Evolutionary conservation across 257 asterid genomes (phyloP), one percentile per base, ranked within the genome.

Genomic region (Mentha longifolia): DNA sequence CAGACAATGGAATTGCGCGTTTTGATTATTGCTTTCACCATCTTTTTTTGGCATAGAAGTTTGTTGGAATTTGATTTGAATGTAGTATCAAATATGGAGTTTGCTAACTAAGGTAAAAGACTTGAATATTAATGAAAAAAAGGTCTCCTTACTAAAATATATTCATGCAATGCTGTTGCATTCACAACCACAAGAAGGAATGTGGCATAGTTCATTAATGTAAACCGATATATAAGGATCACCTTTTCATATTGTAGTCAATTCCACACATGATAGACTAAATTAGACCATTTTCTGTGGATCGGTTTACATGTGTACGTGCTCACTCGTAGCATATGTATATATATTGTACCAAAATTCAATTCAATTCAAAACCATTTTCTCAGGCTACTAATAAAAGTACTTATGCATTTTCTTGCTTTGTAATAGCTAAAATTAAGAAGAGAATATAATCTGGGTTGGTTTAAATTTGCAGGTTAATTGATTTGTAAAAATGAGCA

Each of bases 261-360:
- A 42, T 42, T 42, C 28, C 12, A 42, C 4, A 11, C 12, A 42
- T 10, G 14, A 11, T 42, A 42, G 14, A 28, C 42, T 57, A 25
- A 57, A 28, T 28, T 30, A 57, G 19, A 37, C 43, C 73, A 41
- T 41, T 15, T 25, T 42, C 6, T 11, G 7, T 56, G 73, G 66
- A 64, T 64, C 69, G 69, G 3, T 64, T 64, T 64, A 64, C 69
- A 64, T 22, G 56, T 64, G 69, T 64, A 15, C 68, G 19, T 56
- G 5, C 14, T 8, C 47, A 2, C 62, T 25, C 3, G 17, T 12
- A 61, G n/a, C 66, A 35, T 22, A 4, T 43, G 33, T 22, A 4
- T 43, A 64, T 64, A 64, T 20, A 43, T 41, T 2, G 3, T 6
- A 28, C 68, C 4, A 10, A 22, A 22, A 5, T 35, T 11, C 47